These are phyloP conservation scores for Boechera divaricarpa DNA, from an alignment of 345 rosid genomes.

Conservation along the genomic window DNA sequence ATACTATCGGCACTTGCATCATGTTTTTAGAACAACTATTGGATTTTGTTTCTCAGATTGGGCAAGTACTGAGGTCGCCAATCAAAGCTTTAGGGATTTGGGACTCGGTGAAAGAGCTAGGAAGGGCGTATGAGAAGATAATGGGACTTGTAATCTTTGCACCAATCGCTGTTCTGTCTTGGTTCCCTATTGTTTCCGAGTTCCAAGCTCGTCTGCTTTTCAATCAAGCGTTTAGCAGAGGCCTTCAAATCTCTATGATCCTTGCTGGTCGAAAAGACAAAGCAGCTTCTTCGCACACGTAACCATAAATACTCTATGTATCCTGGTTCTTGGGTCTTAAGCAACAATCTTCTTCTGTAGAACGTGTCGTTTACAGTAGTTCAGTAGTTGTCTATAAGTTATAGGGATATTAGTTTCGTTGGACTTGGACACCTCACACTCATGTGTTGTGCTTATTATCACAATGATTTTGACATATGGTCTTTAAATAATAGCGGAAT, in stretches of 20 bases:
- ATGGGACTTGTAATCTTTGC: slow-evolving; percentile 75
- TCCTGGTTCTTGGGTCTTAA: slow-evolving; percentile 6
- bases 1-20: slow-evolving; percentile 4
- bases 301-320: neutral
- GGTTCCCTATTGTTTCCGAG: slow-evolving; percentile 86
- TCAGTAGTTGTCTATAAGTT: slow-evolving; percentile 31
- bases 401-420: neutral
- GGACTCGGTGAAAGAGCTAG: slow-evolving; percentile 87
- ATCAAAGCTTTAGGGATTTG: slow-evolving; percentile 62
- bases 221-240: slow-evolving; percentile 96
- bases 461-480: slow-evolving; percentile 41
- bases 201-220: slow-evolving; percentile 86
- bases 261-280: slow-evolving; percentile 71
- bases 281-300: slow-evolving; percentile 42
- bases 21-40: slow-evolving; percentile 5
- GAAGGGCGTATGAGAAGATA: slow-evolving; percentile 78
- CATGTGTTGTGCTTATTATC: slow-evolving; percentile 36
- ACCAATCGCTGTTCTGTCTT: slow-evolving; percentile 75
- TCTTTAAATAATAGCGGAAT: slow-evolving; percentile 30
- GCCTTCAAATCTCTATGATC: slow-evolving; percentile 90
- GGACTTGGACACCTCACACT: slow-evolving; percentile 35
- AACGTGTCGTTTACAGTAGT: slow-evolving; percentile 7
- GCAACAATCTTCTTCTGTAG: neutral
- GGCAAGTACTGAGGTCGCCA: slow-evolving; percentile 65
- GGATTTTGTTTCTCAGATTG: slow-evolving; percentile 51